Percentiles rank a stretch among this genome's conserved stretches.
Evolutionary conservation across 768 basidiomycete species (phyloP).

Genomic region (Neoboletus subvelutipes): DNA sequence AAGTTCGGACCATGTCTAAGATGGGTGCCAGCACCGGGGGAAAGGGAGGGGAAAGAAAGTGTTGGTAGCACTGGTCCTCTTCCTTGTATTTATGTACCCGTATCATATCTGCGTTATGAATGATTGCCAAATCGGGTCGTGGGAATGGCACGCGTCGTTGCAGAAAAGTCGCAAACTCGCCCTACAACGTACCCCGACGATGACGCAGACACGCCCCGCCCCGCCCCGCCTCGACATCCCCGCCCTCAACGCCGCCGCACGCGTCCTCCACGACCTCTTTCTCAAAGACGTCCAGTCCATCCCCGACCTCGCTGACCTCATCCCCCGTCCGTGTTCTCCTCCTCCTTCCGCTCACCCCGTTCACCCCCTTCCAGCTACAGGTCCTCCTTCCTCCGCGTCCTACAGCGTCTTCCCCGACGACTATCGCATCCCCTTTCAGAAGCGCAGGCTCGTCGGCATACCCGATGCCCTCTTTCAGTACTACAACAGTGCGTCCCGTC

Average conservation of each 20-base stretch:
- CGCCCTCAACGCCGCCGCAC: constrained; percentile 64
- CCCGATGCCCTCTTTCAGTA: constrained; percentile 78
- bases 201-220: constrained; percentile 21
- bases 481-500: constrained; percentile 60
- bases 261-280: constrained; percentile 65
- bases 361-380: constrained; percentile 46
- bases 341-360: neutral
- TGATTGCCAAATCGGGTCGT: constrained; percentile 6
- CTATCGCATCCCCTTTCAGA: constrained; percentile 76
- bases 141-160: neutral
- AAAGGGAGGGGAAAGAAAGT: neutral
- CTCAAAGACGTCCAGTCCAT: constrained; percentile 71
- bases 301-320: constrained; percentile 71
- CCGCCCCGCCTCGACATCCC: constrained; percentile 51
- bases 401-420: constrained; percentile 80
- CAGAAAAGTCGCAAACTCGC: neutral
- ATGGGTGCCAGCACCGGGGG: neutral
- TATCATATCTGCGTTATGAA: too few relatives aligned
- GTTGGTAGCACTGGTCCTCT: too few relatives aligned
- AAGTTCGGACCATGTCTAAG: constrained; percentile 32
- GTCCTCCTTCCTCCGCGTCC: constrained; percentile 67
- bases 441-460: constrained; percentile 70
- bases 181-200: constrained; percentile 1
- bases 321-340: constrained; percentile 50
- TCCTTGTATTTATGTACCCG: too few relatives aligned